Percentiles rank a stretch among this genome's conserved stretches.
phyloP scores from a whole-genome alignment of 2,329 filamentous ascomycete species.

The Penicillium rolfsii region DNA sequence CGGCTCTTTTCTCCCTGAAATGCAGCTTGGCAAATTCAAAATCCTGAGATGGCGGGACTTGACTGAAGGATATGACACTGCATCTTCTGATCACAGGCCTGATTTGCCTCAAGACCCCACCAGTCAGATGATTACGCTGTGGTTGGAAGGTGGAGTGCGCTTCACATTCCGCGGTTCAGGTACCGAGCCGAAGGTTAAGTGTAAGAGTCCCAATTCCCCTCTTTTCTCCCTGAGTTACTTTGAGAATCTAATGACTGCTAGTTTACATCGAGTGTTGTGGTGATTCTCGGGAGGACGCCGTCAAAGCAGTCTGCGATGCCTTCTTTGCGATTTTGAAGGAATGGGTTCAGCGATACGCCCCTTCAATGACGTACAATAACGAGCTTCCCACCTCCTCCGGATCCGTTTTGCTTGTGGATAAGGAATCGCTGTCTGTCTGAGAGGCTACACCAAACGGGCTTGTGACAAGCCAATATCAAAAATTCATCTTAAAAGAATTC shows the following conservation, averaged over 20 bases:
- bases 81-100: conserved; percentile 55
- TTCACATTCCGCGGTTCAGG: conserved; percentile 66
- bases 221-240: neutral
- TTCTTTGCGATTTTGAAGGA: conserved; percentile 43
- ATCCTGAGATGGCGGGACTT: conserved; percentile 65
- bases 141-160: conserved; percentile 57
- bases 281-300: conserved; percentile 39
- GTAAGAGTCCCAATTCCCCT: conserved; percentile 35
- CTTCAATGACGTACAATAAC: conserved; percentile 42
- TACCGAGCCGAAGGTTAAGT: conserved; percentile 69
- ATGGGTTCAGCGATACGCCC: conserved; percentile 45
- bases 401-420: conserved; percentile 34
- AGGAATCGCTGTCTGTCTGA: conserved; percentile 6
- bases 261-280: conserved; percentile 50
- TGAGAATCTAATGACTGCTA: conserved; percentile 16
- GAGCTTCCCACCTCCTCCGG: conserved; percentile 46
- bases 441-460: neutral
- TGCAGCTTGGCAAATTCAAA: conserved; percentile 54
- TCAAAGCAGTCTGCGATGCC: conserved; percentile 42
- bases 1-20: conserved; percentile 48
- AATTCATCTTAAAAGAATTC: neutral
- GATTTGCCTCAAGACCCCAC: conserved; percentile 59
- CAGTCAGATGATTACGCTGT: conserved; percentile 67
- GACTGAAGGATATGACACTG: conserved; percentile 63
- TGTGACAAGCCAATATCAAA: neutral